These are phyloP conservation scores for Polygonum aviculare DNA, from an alignment of 148 eudicot species.

Conservation along the genomic window DNA sequence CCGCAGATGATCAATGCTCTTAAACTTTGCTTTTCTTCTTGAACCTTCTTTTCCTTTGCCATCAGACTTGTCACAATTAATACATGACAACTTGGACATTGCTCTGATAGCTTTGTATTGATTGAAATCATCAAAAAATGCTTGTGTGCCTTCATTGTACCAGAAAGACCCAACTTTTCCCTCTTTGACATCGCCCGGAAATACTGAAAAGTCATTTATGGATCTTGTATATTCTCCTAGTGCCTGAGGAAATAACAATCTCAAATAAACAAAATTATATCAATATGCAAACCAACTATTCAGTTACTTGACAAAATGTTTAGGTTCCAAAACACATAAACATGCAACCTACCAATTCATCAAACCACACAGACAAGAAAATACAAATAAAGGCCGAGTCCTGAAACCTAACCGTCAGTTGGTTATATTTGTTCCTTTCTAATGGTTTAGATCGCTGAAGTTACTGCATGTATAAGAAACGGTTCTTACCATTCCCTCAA, in stretches of 20 bases:
- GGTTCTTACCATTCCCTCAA: background rate
- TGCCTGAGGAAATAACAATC: constrained; percentile 38
- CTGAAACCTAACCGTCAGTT: too few species aligned
- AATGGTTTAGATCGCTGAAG: background rate
- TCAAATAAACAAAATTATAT: background rate
- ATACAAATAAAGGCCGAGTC: background rate
- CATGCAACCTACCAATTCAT: background rate
- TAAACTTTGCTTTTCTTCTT: constrained; percentile 45
- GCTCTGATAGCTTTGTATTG: constrained; percentile 81
- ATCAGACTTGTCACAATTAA: constrained; percentile 59
- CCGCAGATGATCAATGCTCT: constrained; percentile 68
- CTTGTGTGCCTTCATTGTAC: constrained; percentile 80
- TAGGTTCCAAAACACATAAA: background rate
- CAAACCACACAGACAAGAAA: background rate
- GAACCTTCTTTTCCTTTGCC: constrained; percentile 32
- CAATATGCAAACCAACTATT: background rate
- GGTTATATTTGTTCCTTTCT: background rate
- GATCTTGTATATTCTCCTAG: constrained; percentile 65
- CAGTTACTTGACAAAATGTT: background rate
- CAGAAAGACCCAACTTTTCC: constrained; percentile 68
- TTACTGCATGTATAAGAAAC: background rate
- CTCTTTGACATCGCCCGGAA: constrained; percentile 59
- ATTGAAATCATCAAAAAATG: constrained; percentile 72
- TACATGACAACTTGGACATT: constrained; percentile 92
- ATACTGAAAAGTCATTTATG: constrained; percentile 54